Evolutionary conservation across 1,284 basidiomycete species (phyloP), one percentile per base, ranked within the genome.

Genomic region (Melampsora occidentalis): DNA sequence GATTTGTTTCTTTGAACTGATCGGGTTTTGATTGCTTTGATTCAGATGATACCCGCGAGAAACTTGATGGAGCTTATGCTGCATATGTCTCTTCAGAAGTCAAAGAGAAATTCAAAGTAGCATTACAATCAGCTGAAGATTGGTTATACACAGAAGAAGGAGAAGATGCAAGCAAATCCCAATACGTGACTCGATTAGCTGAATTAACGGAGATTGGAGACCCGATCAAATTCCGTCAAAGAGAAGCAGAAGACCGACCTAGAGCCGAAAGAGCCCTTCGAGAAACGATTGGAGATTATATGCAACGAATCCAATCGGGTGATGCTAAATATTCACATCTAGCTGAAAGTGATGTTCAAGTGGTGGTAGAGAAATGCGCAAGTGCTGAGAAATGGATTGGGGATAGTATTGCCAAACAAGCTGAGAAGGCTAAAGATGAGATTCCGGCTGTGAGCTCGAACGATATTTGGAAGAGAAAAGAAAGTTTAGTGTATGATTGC

Each of bases 111-210:
- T 88, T 97, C 65, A 85, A 93, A 61, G 84, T 81, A 35, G 87
- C 88, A 65, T 87, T 94, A 61, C 85, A 87, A 78, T 89, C 90
- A 80, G 89, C 92, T 9, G 94, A 97, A 84, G 92, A 95, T 83
- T 97, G 94, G 94, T 87, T 97, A 63, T 97, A 97, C 88, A 88
- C 88, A 53, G 93, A 96, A 78, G 94, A 97, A 83, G 94, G 94
- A 80, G 94, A 97, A 85, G 93, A 96, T 78, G 91, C 94, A 61
- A 88, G 88, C 82, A 97, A 97, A 85, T 95, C 93, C 1, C 90
- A 89, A 31, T 96, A 97, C 84, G 90, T 93, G 78, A 79, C 86
- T 48, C 89, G 90, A 72, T 88, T 97, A 78, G 91, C 94, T 79
- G 85, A 86, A 3, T 88, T 95, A 82, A 92, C 93, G 84, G 87